Conservation (phyloP, 768 basidiomycete genomes). For the Amanita inopinata region DNA sequence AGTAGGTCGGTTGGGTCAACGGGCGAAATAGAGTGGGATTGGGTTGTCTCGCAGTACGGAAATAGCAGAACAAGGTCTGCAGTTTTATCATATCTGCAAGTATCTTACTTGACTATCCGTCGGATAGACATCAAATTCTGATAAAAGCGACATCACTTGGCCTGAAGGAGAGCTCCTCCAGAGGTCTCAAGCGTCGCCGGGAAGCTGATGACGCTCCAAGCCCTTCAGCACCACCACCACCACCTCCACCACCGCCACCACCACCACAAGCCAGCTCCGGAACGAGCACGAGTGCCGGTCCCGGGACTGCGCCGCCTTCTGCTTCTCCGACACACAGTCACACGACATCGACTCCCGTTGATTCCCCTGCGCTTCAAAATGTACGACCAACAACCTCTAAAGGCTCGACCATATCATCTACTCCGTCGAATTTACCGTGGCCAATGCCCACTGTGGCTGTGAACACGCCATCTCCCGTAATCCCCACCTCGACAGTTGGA, state of each 20-base stretch:
- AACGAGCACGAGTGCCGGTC: constrained; percentile 17
- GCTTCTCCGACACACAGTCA: constrained; percentile 30
- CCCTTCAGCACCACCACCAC: constrained; percentile 20
- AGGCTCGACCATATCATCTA: constrained; percentile 16
- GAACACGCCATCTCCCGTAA: constrained; percentile 45
- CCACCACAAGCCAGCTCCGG: no score
- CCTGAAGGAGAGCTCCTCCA: constrained; percentile 61
- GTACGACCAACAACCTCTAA: constrained; percentile 30
- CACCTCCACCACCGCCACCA: constrained; percentile 24
- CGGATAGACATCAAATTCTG: constrained; percentile 65
- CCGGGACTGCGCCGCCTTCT: constrained; percentile 13
- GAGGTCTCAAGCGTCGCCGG: constrained; percentile 47
- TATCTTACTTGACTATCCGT: background rate
- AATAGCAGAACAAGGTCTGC: constrained; percentile 60
- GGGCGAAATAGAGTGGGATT: constrained; percentile 74
- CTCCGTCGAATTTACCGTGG: constrained; percentile 39
- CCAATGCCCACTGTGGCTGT: constrained; percentile 69
- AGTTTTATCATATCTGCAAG: background rate
- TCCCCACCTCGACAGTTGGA: constrained; percentile 26
- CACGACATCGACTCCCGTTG: constrained; percentile 33
- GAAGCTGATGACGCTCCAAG: constrained; percentile 20
- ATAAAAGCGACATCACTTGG: constrained; percentile 74
- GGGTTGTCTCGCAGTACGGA: constrained; percentile 67
- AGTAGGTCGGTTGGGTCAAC: constrained; percentile 37
- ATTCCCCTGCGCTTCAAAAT: constrained; percentile 44